Conservation (phyloP, 129 eudicot genomes). For the Arctium minus region DNA sequence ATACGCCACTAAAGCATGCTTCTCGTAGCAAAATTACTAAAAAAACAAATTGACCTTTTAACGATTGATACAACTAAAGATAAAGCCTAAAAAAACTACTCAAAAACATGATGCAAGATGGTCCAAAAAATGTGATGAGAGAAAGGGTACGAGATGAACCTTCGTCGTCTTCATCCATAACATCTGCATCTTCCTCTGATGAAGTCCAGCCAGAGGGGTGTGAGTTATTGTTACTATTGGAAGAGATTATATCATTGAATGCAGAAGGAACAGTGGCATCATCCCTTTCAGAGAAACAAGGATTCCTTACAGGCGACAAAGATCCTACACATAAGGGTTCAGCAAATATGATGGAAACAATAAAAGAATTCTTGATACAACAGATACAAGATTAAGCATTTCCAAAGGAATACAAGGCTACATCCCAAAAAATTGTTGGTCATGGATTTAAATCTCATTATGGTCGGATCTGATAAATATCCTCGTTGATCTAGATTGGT, state of each 20-base stretch:
- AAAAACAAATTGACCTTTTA: background rate
- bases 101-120: background rate
- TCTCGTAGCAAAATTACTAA: background rate
- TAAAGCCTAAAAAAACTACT: background rate
- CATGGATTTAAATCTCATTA: background rate
- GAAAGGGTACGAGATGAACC: slow-evolving; percentile 27
- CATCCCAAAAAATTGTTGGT: background rate
- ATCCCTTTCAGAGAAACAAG: slow-evolving; percentile 42
- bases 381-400: background rate
- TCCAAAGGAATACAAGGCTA: background rate
- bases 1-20: background rate
- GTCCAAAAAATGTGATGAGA: background rate
- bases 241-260: slow-evolving; percentile 72
- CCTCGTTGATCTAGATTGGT: background rate
- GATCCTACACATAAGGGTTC: slow-evolving; percentile 46
- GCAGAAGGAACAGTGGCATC: slow-evolving; percentile 56
- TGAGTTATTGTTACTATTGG: slow-evolving; percentile 38
- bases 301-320: slow-evolving; percentile 52
- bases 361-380: background rate
- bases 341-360: background rate
- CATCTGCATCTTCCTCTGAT: slow-evolving; percentile 86
- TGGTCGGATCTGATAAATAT: background rate
- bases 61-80: background rate
- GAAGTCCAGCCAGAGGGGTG: slow-evolving; percentile 74
- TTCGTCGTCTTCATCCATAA: slow-evolving; percentile 69